Evolutionary conservation across 306 rosid species (phyloP), one percentile per base, ranked within the genome.

Genomic region (Prunus mongolica): DNA sequence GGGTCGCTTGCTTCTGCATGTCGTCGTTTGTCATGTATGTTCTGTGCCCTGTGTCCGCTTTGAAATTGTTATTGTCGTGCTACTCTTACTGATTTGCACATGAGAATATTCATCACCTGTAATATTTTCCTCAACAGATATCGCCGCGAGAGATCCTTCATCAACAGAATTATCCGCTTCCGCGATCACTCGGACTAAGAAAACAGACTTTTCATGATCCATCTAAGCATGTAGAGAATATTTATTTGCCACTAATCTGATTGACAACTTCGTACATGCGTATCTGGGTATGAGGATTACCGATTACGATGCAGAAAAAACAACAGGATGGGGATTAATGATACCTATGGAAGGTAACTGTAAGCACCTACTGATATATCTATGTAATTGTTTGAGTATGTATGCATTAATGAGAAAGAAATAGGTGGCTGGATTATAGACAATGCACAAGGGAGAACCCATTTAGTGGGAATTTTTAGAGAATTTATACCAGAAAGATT

Each of bases 1-100:
- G 99, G 73, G 74, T 92, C 38, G 87, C 76, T 69, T 95, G 97
- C 92, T 87, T 95, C 89, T 86, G 91, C 64, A 61, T 73, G 61
- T 90, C 99, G 20, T 75, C 92, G 38, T 84, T 80, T 83, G 66
- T 85, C 83, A 90, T 95, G 99, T 92, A 87, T 80, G 15, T 73
- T 72, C 78, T 65, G 12, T 30, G 32, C 51, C 71, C 73, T 83
- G 71, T 41, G 8, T 51, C 27, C 15, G 2, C 69, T 1, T 16
- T 49, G 20, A 49, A 45, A 28, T 27, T 49, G 22, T 76, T 60
- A 3, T 18, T 19, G 24, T 67, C 63, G 12, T 30, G 16, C 41
- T 68, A 50, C 15, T 19, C 58, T 5, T 58, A 60, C 25, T 52
- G 12, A 8, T 41, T 58, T 50, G 30, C 13, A 66, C 18, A 19